Percentiles rank a stretch among this genome's conserved stretches.
phyloP scores from a whole-genome alignment of 1,284 basidiomycete genomes.

The Ustilago bromivora region DNA sequence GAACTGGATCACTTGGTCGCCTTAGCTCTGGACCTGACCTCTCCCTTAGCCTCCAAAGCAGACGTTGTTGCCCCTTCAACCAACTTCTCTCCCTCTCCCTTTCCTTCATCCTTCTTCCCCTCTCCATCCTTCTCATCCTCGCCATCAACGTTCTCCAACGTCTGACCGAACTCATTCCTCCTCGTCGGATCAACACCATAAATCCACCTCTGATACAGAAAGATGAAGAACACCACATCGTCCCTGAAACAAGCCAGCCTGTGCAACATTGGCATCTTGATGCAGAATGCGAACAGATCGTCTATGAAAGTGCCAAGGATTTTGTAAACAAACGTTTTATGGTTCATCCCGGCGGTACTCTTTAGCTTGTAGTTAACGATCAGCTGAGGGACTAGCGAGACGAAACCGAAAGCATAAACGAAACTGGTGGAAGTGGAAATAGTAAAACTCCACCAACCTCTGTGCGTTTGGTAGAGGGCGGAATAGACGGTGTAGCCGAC shows the following conservation, averaged over 20 bases:
- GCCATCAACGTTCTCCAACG: constrained; percentile 34
- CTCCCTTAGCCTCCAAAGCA: constrained; percentile 2
- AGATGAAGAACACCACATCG: constrained; percentile 69
- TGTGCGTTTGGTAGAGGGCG: constrained; percentile 76
- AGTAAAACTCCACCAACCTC: constrained; percentile 94
- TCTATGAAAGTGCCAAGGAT: constrained; percentile 86
- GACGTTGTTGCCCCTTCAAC: constrained; percentile 15
- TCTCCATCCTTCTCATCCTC: constrained; percentile 14
- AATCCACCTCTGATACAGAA: constrained; percentile 81
- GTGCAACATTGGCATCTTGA: constrained; percentile 95
- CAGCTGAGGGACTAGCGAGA: constrained; percentile 72
- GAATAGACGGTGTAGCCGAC: constrained; percentile 90
- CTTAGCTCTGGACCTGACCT: constrained; percentile 3
- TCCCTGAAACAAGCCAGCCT: constrained; percentile 82
- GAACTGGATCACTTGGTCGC: neutral
- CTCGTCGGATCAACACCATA: constrained; percentile 93
- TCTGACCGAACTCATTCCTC: constrained; percentile 93
- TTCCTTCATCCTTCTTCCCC: constrained; percentile 3
- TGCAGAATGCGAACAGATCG: constrained; percentile 83
- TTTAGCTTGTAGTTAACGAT: constrained; percentile 82
- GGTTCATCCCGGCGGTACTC: constrained; percentile 91
- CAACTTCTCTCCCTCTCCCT: constrained; percentile 25
- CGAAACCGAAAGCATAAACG: constrained; percentile 97
- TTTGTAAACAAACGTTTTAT: constrained; percentile 98
- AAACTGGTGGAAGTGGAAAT: constrained; percentile 85